Base-by-base conservation (phyloP, 352 stramenopile species). In the Globisporangium canariense region DNA sequence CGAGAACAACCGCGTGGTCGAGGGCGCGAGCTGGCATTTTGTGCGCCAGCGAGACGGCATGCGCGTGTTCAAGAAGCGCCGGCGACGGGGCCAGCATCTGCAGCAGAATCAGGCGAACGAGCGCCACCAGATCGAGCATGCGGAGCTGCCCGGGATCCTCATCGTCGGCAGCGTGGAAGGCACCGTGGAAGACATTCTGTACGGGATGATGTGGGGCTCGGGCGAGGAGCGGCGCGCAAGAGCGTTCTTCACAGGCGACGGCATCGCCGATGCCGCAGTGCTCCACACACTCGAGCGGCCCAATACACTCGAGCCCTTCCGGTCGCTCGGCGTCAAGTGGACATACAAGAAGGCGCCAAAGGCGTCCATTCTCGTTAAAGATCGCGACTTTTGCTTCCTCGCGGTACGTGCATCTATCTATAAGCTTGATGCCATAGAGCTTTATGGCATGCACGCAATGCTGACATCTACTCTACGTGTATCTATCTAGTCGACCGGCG, bases 1-100 rank as follows among this genome's bases (percentile, higher is more conserved):
- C 25, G 32, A 58, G 8, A 46, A 66, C 38, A 59, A 71, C 41
- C 58, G 49, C 46, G 55, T 59, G 2, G 67, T 76, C 51, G 67
- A 72, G 49, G 59, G 40, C 30, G 52, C 49, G 4, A 49, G 53
- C 7, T 89, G 78, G 82, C 80, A 83, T 43, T 70, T 79, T 36
- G 69, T 77, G 62, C 76, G 77, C 0, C 78, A 88, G 53, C 69
- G 67, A 18, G 67, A 75, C 46, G 79, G 75, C 62, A 71, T 91
- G 52, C 71, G 78, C 40, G 78, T 83, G 25, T 90, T 74, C 58
- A 76, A 80, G 64, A 70, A 70, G 10, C 70, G 66, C 16, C 36
- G 57, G 28, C 51, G 40, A 9, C 52, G 56, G 6, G 45, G 16
- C 47, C 52, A 46, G 7, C 36, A 18, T 40, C 55, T 65, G 57